Evolutionary conservation across 306 rosid genomes (phyloP).

Genomic region (Cicer chorassanicum): DNA sequence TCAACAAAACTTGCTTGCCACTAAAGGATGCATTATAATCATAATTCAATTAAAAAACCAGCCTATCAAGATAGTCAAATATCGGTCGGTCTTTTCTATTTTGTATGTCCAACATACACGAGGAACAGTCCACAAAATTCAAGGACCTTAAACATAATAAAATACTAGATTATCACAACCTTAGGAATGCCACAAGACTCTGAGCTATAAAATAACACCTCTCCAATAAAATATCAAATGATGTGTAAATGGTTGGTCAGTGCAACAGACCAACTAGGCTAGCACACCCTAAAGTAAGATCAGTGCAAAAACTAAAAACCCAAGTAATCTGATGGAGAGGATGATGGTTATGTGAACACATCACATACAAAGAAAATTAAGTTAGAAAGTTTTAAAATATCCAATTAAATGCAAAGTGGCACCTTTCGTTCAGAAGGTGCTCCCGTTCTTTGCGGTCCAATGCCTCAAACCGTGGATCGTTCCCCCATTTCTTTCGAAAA

Average conservation of each 20-base stretch:
- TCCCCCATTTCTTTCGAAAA: conserved; percentile 88
- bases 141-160: not conserved
- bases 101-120: conserved; percentile 29
- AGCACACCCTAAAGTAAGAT: conserved; percentile 27
- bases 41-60: conserved; percentile 11
- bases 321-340: not conserved
- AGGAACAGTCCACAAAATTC: conserved; percentile 5
- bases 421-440: conserved; percentile 91
- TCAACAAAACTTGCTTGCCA: conserved; percentile 29
- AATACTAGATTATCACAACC: conserved; percentile 25
- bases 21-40: conserved; percentile 24
- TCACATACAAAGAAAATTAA: conserved; percentile 26
- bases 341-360: conserved; percentile 24
- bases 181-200: conserved; percentile 16
- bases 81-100: not conserved
- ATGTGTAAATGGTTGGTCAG: not conserved
- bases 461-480: conserved; percentile 83
- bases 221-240: not conserved
- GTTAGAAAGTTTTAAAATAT: conserved; percentile 15
- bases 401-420: conserved; percentile 39
- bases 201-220: conserved; percentile 27
- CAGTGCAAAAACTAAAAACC: conserved; percentile 32
- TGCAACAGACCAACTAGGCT: conserved; percentile 26
- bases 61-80: conserved; percentile 16
- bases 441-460: conserved; percentile 96